Conservation (phyloP, 345 rosid genomes). For the Lagerstroemia speciosa region DNA sequence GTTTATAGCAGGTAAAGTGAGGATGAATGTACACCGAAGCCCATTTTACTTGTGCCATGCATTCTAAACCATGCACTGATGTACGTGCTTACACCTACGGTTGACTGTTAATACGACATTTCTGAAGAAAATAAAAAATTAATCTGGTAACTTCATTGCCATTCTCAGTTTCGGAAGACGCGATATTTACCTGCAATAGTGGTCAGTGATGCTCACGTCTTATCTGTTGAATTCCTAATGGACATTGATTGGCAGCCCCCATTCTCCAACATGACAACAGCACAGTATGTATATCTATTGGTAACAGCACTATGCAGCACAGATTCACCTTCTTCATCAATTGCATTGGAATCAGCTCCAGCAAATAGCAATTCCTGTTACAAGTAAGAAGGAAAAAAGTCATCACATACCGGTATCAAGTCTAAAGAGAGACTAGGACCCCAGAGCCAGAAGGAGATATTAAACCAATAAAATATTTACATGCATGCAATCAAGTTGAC, state of each 20-base stretch:
- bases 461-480: slow-evolving; percentile 41
- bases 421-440: neutral
- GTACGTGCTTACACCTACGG: no score
- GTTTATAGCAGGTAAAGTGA: no score
- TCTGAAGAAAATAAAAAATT: no score
- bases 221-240: slow-evolving; percentile 54
- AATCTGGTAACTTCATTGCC: no score
- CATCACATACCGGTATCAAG: neutral
- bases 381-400: slow-evolving; percentile 1
- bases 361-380: slow-evolving; percentile 81
- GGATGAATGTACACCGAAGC: no score
- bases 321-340: slow-evolving; percentile 96
- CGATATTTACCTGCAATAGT: neutral
- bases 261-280: slow-evolving; percentile 77
- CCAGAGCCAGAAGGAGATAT: neutral
- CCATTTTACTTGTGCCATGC: no score
- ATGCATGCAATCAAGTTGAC: slow-evolving; percentile 97
- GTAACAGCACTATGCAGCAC: slow-evolving; percentile 86
- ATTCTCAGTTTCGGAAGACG: no score
- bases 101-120: no score
- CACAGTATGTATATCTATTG: slow-evolving; percentile 89
- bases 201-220: slow-evolving; percentile 53
- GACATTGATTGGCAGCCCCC: slow-evolving; percentile 90
- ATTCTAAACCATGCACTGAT: no score
- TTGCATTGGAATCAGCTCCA: slow-evolving; percentile 97